Evolutionary conservation across 1,284 basidiomycete genomes (phyloP).

Genomic region (Pseudozyma hubeiensis): DNA sequence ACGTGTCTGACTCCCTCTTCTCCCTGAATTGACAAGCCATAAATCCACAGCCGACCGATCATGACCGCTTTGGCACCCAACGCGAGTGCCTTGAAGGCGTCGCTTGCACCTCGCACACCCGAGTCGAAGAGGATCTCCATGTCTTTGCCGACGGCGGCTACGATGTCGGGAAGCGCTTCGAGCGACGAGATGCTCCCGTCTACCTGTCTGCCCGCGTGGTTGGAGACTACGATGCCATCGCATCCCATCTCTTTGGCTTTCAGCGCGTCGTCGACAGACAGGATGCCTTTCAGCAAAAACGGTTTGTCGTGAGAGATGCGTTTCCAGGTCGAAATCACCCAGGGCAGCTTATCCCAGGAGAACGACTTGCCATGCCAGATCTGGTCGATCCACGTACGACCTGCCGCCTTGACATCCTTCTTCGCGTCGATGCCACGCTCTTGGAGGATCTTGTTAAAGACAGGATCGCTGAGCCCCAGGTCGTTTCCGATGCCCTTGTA

Average conservation of each 20-base stretch:
- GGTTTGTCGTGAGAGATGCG: slow-evolving; percentile 73
- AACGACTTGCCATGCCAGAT: slow-evolving; percentile 76
- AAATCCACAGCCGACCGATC: slow-evolving; percentile 69
- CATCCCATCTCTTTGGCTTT: slow-evolving; percentile 76
- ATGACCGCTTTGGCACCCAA: slow-evolving; percentile 68
- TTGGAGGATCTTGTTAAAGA: slow-evolving; percentile 72
- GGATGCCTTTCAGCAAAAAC: slow-evolving; percentile 73
- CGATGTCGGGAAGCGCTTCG: slow-evolving; percentile 70
- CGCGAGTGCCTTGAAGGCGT: slow-evolving; percentile 77
- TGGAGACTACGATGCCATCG: slow-evolving; percentile 82
- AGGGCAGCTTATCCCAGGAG: slow-evolving; percentile 72
- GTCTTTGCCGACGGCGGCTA: slow-evolving; percentile 72
- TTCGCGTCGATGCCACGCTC: slow-evolving; percentile 50
- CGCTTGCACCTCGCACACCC: slow-evolving; percentile 79
- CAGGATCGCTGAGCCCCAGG: slow-evolving; percentile 75
- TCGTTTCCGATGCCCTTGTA: slow-evolving; percentile 71
- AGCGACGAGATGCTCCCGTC: slow-evolving; percentile 38
- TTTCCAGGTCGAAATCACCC: slow-evolving; percentile 72
- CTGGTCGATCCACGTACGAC: slow-evolving; percentile 73
- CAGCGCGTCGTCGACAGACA: slow-evolving; percentile 74
- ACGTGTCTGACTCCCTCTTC: slow-evolving; percentile 78
- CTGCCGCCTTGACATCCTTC: slow-evolving; percentile 69
- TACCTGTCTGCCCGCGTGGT: slow-evolving; percentile 75
- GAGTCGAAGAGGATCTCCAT: slow-evolving; percentile 82
- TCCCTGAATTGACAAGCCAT: slow-evolving; percentile 76